Percentiles rank a stretch among this genome's conserved stretches.
phyloP scores from a whole-genome alignment of 345 rosid species.

The Murraya paniculata region DNA sequence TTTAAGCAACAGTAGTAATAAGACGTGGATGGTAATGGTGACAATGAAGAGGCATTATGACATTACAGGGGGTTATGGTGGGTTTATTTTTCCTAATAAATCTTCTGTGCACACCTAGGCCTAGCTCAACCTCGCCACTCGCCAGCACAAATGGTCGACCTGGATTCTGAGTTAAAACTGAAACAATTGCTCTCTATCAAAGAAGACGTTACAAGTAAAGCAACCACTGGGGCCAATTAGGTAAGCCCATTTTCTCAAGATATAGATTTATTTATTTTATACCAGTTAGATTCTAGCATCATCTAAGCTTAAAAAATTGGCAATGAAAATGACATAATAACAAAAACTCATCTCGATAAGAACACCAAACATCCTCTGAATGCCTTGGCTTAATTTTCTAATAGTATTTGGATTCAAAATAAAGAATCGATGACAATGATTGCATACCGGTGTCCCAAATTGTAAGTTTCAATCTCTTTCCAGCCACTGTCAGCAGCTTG shows the following conservation, averaged over 20 bases:
- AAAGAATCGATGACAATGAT: neutral
- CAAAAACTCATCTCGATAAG: neutral
- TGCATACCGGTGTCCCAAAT: slow-evolving; percentile 93
- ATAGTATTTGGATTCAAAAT: neutral
- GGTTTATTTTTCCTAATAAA: neutral
- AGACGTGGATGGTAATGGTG: neutral
- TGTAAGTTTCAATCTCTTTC: slow-evolving; percentile 83
- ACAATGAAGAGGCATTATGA: neutral
- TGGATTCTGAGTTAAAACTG: slow-evolving; percentile 6
- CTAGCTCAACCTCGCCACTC: neutral
- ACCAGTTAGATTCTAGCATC: slow-evolving; percentile 7
- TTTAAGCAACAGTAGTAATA: neutral
- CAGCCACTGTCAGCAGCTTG: slow-evolving; percentile 76
- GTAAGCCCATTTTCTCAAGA: neutral
- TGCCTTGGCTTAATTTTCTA: neutral
- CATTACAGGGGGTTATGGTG: neutral
- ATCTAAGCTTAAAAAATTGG: slow-evolving; percentile 6
- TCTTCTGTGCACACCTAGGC: neutral
- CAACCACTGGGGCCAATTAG: slow-evolving; percentile 5
- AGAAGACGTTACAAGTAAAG: neutral
- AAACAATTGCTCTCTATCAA: neutral
- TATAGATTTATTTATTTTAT: neutral
- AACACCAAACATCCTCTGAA: neutral
- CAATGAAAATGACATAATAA: slow-evolving; percentile 6
- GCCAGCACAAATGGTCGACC: neutral